A percentile compares a stretch with the other conserved stretches of the same genome.
These are phyloP conservation scores for Metschnikowia noctiluminum DNA, from an alignment of 805 yeast species.

Conservation along the genomic window DNA sequence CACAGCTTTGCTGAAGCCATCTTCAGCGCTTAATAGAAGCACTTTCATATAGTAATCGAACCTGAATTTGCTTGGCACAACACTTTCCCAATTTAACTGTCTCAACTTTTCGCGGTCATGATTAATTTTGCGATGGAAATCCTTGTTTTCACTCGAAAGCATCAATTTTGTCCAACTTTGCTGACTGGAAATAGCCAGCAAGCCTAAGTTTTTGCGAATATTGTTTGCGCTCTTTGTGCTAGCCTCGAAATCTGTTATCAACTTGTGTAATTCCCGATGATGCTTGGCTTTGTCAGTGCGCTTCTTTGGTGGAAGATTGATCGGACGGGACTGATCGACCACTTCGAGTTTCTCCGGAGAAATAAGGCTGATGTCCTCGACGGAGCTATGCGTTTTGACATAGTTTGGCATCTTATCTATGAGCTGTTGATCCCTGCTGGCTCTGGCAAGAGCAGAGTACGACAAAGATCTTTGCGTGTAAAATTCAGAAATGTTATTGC, in stretches of 20 bases:
- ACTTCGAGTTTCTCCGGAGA: constrained; percentile 57
- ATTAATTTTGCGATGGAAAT: constrained; percentile 24
- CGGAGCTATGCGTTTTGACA: constrained; percentile 36
- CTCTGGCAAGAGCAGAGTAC: constrained; percentile 29
- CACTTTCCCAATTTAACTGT: constrained; percentile 37
- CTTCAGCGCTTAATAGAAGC: constrained; percentile 19
- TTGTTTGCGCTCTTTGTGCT: constrained; percentile 23
- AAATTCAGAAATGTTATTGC: constrained; percentile 35
- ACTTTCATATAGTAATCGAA: constrained; percentile 29
- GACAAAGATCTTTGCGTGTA: constrained; percentile 36
- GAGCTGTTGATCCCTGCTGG: constrained; percentile 30
- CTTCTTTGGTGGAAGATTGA: constrained; percentile 68
- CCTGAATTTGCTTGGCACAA: constrained; percentile 24
- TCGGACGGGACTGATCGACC: constrained; percentile 62
- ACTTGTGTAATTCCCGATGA: constrained; percentile 50
- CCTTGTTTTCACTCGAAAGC: constrained; percentile 19
- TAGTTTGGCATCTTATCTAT: constrained; percentile 37
- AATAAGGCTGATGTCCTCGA: constrained; percentile 34
- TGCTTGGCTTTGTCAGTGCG: constrained; percentile 51
- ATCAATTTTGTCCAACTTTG: constrained; percentile 28
- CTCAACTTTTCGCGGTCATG: constrained; percentile 30
- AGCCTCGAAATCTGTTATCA: constrained; percentile 39
- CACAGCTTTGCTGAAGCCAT: constrained; percentile 17
- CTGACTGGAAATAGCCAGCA: constrained; percentile 21
- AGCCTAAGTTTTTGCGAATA: constrained; percentile 19